Evolutionary conservation across 345 rosid species (phyloP), one percentile per base, ranked within the genome.

Genomic region (Hibiscus mutabilis): DNA sequence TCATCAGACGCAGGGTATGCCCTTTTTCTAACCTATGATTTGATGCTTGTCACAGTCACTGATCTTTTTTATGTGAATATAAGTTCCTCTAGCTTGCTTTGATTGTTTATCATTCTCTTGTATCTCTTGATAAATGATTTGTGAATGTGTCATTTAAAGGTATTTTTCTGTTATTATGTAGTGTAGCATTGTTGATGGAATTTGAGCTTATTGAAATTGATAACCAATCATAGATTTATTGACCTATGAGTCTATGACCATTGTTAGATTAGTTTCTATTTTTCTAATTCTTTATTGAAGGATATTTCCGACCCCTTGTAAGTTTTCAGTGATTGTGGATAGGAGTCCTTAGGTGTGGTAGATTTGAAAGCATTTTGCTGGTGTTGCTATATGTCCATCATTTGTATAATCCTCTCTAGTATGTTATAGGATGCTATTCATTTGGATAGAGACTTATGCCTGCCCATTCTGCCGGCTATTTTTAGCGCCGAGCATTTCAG

Each of bases 1-100:
- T 88, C 72, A 77, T 81, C 67, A 85, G 96, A 74, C 96, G 97
- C 83, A 87, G 89, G 88, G 98, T 92, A 82, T 49, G 19, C 5
- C 47, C 31, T 46, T 51, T 60, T 18, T n/a, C 4, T 68, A 2
- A 46, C 21, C 6, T 12, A 0, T 57, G 35, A 13, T 42, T 71
- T 22, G 33, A 42, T 59, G 14, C 42, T 60, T 25, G n/a, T 66
- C 6, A 24, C 1, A 5, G 11, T 44, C 25, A 52, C 0, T 11
- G 16, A 51, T 68, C n/a, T n/a, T 24, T n/a, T 29, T 9, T 3
- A 40, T 64, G 68, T 21, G 29, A 64, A 21, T 21, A 25, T 2
- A 12, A 15, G 8, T 35, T 37, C 3, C 21, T 63, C 16, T n/a
- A n/a, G 16, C 52, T 64, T 21, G 52, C 52, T 12, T 19, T 15